phyloP scores from a whole-genome alignment of 768 basidiomycete species.

The Melanogaster broomeanus region DNA sequence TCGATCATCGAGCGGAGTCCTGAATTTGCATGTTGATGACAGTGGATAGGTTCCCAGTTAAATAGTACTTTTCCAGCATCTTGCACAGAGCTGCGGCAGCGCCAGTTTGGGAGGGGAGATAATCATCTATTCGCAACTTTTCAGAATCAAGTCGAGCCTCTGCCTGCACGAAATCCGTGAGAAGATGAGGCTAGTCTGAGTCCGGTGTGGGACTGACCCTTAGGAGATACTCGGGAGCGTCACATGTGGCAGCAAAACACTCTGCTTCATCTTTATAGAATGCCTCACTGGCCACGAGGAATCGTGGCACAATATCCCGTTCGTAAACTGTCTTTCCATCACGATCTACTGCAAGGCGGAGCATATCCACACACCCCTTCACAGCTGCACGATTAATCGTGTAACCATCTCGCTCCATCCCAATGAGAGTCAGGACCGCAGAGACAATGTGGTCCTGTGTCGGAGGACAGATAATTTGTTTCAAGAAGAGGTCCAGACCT shows the following conservation, averaged over 20 bases:
- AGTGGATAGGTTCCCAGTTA: conserved; percentile 73
- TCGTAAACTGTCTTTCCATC: conserved; percentile 70
- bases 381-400: conserved; percentile 90
- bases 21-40: conserved; percentile 79
- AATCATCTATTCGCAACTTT: conserved; percentile 81
- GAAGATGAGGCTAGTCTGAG: background rate
- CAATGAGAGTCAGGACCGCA: conserved; percentile 85
- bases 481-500: conserved; percentile 81
- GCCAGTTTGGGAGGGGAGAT: conserved; percentile 76
- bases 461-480: conserved; percentile 74
- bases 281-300: conserved; percentile 72
- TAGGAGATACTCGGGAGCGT: conserved; percentile 80
- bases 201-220: conserved; percentile 51
- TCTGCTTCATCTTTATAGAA: conserved; percentile 83
- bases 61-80: conserved; percentile 76
- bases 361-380: conserved; percentile 85
- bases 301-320: conserved; percentile 77
- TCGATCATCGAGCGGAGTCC: conserved; percentile 91
- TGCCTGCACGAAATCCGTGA: conserved; percentile 48
- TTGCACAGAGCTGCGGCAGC: conserved; percentile 63
- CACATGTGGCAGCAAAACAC: conserved; percentile 68
- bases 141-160: conserved; percentile 83
- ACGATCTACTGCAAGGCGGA: conserved; percentile 59
- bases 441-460: conserved; percentile 82
- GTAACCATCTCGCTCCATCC: conserved; percentile 89